Conservation (phyloP, 495 filamentous ascomycete genomes). For the Lophiotrema nucula region DNA sequence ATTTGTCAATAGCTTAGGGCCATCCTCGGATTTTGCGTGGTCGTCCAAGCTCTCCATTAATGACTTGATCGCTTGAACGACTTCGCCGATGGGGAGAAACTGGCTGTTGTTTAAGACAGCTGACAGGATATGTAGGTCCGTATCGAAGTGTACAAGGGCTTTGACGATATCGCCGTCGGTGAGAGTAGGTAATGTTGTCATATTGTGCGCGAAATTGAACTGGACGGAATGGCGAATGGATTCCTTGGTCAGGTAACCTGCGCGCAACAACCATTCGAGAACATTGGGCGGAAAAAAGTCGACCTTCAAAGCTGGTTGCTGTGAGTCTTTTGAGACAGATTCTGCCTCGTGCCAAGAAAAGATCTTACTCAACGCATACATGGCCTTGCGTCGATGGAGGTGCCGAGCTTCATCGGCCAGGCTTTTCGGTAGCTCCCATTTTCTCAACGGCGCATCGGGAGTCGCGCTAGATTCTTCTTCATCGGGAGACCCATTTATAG, state of each 20-base stretch:
- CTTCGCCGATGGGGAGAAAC: conserved; percentile 43
- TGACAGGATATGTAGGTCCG: conserved; percentile 38
- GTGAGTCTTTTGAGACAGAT: conserved; percentile 22
- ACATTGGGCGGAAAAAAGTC: conserved; percentile 41
- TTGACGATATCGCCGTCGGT: conserved; percentile 38
- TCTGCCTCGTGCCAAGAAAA: conserved; percentile 43
- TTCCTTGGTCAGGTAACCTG: conserved; percentile 36
- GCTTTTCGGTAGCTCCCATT: conserved; percentile 27
- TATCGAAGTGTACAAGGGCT: conserved; percentile 39
- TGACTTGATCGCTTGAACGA: conserved; percentile 42
- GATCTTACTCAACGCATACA: conserved; percentile 56
- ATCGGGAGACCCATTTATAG: not conserved
- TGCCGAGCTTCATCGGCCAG: conserved; percentile 21
- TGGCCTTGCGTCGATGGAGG: conserved; percentile 43
- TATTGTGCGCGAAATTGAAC: not conserved
- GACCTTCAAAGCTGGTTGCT: conserved; percentile 21
- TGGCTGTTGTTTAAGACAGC: conserved; percentile 34
- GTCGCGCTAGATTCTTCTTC: not conserved
- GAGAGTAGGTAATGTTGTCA: not conserved
- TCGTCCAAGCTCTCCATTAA: conserved; percentile 41
- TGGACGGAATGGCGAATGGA: conserved; percentile 32
- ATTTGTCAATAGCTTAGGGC: conserved; percentile 27
- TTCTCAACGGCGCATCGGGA: not conserved
- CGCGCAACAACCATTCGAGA: conserved; percentile 39
- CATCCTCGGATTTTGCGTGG: not conserved